Base-by-base conservation (phyloP, 106 monocot genomes). In the Platanthera guangdongensis region DNA sequence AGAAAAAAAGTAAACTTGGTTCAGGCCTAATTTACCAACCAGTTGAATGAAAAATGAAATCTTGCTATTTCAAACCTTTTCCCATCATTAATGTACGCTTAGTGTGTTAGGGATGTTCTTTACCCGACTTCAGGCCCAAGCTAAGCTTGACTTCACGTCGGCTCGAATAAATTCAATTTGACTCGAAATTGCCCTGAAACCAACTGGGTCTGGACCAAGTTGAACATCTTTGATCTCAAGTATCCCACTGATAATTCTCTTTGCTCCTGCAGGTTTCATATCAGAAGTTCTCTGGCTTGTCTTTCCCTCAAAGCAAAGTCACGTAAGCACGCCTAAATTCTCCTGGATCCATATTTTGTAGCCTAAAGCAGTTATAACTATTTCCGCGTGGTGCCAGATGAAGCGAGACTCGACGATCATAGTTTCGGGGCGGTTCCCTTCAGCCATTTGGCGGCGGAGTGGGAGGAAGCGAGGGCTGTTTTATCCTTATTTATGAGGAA, bases 381-480 rank as follows among this genome's bases (percentile, higher is more conserved):
- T 48, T 48, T 75, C 68, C 8, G 10, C 9, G 15, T 68, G 10
- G 39, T 2, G 67, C 73, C 84, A 84, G 94, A 86, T 81, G 88
- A 91, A 76, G 60, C 78, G 64, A 72, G 62, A 77, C 76, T 55
- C 72, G 77, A 49, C 45, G 22, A 22, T 62, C 77, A 47, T 47
- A 81, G 50, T 76, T 75, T 89, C 30, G 50, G 81, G 0, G 63
- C 89, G 71, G 82, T 92, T 68, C 82, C 94, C 50, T 85, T 89
- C 8, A 87, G 84, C 78, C 74, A 94, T 69, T 74, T 99, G 77
- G 82, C 80, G 52, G 89, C 97, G 55, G 97, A 99, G 74, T 91
- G 83, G 81, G 97, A 99, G 82, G 97, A 99, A 82, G 97, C 97
- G 13, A 99, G 85, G 74, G 97, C 97, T 60, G 84, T 99, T 28